These are phyloP conservation scores for Suillus clintonianus DNA, from an alignment of 768 basidiomycete genomes.

Conservation along the genomic window DNA sequence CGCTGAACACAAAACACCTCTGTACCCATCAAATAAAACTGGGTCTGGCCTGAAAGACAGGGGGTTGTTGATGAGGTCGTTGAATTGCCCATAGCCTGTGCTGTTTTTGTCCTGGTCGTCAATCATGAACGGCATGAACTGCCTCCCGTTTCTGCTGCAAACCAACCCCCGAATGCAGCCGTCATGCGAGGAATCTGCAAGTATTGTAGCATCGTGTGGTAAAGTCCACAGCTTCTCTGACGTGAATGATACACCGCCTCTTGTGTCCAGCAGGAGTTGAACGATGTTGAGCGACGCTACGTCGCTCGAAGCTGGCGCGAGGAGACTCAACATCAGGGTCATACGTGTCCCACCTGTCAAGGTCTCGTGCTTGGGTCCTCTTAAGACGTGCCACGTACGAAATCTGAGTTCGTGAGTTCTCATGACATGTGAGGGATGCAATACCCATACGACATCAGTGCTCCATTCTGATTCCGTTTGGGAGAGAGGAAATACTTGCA, in stretches of 20 bases:
- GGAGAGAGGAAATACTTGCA: neutral
- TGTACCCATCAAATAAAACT: slow-evolving; percentile 7
- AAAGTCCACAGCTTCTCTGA: neutral
- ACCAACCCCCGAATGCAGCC: slow-evolving; percentile 8
- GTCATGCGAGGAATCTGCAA: slow-evolving; percentile 8
- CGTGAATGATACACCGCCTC: neutral
- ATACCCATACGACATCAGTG: neutral
- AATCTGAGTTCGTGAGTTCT: neutral
- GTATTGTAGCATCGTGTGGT: neutral
- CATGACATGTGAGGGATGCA: neutral
- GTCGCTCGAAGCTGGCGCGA: neutral
- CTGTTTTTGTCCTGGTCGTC: neutral
- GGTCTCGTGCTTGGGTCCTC: neutral
- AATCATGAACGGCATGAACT: slow-evolving; percentile 2
- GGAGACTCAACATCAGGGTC: neutral
- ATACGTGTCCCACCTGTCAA: neutral
- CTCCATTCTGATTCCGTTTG: neutral
- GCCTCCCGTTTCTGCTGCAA: neutral
- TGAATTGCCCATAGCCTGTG: neutral
- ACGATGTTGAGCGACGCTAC: neutral
- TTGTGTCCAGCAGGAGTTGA: neutral
- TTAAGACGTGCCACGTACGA: neutral
- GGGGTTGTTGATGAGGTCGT: neutral
- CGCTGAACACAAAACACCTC: slow-evolving; percentile 5
- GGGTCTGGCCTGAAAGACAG: neutral